These are phyloP conservation scores for Cutaneotrichosporon sp. DNA, from an alignment of 1,284 basidiomycete genomes.

Conservation along the genomic window DNA sequence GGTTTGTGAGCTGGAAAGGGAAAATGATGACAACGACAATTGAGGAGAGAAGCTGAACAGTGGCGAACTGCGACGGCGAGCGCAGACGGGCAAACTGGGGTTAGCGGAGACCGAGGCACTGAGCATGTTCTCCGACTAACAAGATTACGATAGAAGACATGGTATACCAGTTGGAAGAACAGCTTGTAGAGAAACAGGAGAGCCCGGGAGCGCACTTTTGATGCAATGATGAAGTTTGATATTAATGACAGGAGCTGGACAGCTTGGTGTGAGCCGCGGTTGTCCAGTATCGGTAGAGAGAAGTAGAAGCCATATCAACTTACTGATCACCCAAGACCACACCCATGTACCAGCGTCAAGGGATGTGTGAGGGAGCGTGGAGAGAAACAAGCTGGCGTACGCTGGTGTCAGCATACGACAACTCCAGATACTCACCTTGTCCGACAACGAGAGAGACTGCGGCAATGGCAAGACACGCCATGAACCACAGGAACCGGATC, in stretches of 20 bases:
- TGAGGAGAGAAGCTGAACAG: conserved; percentile 55
- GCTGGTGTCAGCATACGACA: conserved; percentile 22
- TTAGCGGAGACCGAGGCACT: conserved; percentile 2
- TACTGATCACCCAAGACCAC: conserved; percentile 54
- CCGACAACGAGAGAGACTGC: conserved; percentile 56
- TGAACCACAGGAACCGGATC: conserved; percentile 57
- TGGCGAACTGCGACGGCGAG: conserved; percentile 51
- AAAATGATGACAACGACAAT: conserved; percentile 54
- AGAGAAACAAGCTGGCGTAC: conserved; percentile 55
- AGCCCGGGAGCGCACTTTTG: conserved; percentile 53
- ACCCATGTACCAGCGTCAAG: conserved; percentile 57
- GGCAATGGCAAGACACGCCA: conserved; percentile 53
- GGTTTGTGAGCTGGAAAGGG: conserved; percentile 54
- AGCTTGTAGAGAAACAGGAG: conserved; percentile 55
- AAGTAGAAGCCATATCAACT: too few species aligned
- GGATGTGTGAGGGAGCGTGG: conserved; percentile 55
- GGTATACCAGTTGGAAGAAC: conserved; percentile 51
- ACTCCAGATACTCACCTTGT: conserved; percentile 42
- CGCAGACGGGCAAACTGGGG: conserved; percentile 43
- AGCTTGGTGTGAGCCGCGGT: conserved; percentile 24
- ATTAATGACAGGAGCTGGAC: conserved; percentile 52
- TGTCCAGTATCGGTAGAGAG: too few species aligned
- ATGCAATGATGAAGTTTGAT: conserved; percentile 52
- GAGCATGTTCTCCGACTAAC: too few species aligned
- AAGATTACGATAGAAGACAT: conserved; percentile 49